A percentile compares a stretch with the other conserved stretches of the same genome.
Conservation (phyloP, 306 rosid species). For the Adenanthera pavonina region DNA sequence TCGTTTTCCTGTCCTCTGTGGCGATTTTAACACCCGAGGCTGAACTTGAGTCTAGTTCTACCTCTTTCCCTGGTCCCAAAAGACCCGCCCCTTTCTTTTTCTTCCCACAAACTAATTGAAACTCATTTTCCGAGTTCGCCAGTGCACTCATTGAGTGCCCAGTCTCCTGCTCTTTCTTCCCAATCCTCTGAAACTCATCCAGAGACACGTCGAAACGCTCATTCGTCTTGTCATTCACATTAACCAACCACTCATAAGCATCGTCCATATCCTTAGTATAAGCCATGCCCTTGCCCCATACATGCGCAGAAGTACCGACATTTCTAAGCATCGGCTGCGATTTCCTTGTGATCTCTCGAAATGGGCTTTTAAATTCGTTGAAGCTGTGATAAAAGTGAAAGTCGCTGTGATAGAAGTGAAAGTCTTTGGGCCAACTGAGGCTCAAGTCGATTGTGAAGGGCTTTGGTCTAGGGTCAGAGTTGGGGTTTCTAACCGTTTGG, state of each 20-base stretch:
- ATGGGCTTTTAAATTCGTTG: conserved; percentile 65
- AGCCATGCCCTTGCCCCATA: conserved; percentile 48
- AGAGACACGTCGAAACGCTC: conserved; percentile 70
- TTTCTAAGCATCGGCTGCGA: conserved; percentile 71
- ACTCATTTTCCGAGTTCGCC: conserved; percentile 58
- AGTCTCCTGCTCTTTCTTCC: conserved; percentile 57
- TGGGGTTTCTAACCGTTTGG: conserved; percentile 43
- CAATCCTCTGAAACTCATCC: conserved; percentile 64
- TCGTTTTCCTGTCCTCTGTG: conserved; percentile 57
- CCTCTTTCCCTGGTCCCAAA: conserved; percentile 36
- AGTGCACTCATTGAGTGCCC: conserved; percentile 35
- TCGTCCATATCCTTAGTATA: conserved; percentile 68
- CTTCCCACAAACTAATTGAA: conserved; percentile 71
- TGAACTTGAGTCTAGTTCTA: conserved; percentile 30
- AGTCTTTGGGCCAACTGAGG: conserved; percentile 54
- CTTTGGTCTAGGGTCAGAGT: conserved; percentile 32
- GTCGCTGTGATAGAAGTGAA: conserved; percentile 61
- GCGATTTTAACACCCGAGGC: conserved; percentile 58
- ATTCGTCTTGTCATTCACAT: conserved; percentile 71
- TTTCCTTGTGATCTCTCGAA: conserved; percentile 53
- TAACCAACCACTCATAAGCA: conserved; percentile 81
- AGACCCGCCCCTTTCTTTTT: conserved; percentile 51
- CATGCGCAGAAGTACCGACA: conserved; percentile 48
- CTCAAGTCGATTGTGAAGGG: conserved; percentile 33
- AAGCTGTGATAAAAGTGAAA: conserved; percentile 48